Evolutionary conservation across 23 red algal genomes (phyloP), one percentile per base, ranked within the genome.

Genomic region (Gracilaria caudata): DNA sequence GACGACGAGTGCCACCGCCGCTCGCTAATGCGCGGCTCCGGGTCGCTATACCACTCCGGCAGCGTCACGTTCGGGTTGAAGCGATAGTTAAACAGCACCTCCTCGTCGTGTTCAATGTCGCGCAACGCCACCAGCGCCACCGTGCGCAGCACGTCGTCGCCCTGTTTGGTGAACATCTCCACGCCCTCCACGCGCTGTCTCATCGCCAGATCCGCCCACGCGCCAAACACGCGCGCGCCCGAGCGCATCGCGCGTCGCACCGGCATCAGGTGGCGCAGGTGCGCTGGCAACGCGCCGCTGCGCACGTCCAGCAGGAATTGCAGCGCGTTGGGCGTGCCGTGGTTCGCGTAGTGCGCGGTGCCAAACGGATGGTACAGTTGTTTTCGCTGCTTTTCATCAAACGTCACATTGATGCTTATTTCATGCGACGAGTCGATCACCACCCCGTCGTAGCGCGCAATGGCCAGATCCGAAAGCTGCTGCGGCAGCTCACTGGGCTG

Each of bases 351-450:
- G 34, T 96, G 94, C 21, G 83, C 94, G 34, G 78, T 75, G 24
- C 87, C 94, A 44, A 96, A 79, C 19, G 94, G 94, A 82, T 96
- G 88, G 64, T 86, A 56, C 49, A 89, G 23, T 32, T 96, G 68
- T 25, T 80, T 36, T 21, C 21, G 9, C n/a, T 58, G 20, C 35
- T 73, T n/a, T 14, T 13, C 0, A 0, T 47, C 16, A 20, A 59
- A 20, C 3, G n/a, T n/a, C n/a, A 79, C 53, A 35, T 89, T 40
- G 33, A 89, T 63, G 21, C 28, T 49, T 11, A 84, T 38, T 4
- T 65, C 38, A 47, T 58, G 64, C 9, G 85, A 68, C 34, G 64
- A 68, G 49, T 89, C 85, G 9, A 89, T 17, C 4, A 89, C 56
- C 20, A 79, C 85, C 25, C 85, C 85, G 61, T 89, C 85, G 51